A percentile compares a stretch with the other conserved stretches of the same genome.
phyloP scores from a whole-genome alignment of 2,329 filamentous ascomycete genomes.

The Calycina herbarum region DNA sequence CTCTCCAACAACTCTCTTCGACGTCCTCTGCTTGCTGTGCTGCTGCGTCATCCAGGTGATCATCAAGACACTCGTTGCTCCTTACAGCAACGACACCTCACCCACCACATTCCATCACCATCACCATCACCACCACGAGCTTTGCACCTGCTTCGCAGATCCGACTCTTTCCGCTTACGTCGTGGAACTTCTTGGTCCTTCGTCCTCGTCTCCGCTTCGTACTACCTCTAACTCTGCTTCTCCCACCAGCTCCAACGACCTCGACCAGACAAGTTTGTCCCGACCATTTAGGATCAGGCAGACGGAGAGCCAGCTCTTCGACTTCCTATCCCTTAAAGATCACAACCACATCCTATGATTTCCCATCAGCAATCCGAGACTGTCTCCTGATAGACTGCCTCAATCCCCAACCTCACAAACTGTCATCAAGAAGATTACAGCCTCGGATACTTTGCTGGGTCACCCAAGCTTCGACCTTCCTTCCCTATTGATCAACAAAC shows the following conservation, averaged over 20 bases:
- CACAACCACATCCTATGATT: conserved; percentile 43
- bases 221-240: conserved; percentile 9
- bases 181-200: background rate
- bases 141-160: conserved; percentile 15
- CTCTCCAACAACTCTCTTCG: background rate
- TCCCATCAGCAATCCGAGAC: conserved; percentile 41
- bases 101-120: conserved; percentile 20
- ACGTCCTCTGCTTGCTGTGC: conserved; percentile 13
- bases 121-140: conserved; percentile 12
- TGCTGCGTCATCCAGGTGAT: conserved; percentile 28
- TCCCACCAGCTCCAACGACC: conserved; percentile 4
- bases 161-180: conserved; percentile 4
- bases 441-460: conserved; percentile 20
- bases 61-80: conserved; percentile 18
- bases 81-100: conserved; percentile 27
- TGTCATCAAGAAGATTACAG: conserved; percentile 20
- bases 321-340: conserved; percentile 45
- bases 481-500: conserved; percentile 14
- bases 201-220: conserved; percentile 9
- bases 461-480: conserved; percentile 12
- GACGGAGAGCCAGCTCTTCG: conserved; percentile 51
- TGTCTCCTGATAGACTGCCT: conserved; percentile 40
- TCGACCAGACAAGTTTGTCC: conserved; percentile 1
- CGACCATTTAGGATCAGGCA: conserved; percentile 31
- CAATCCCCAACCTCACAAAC: conserved; percentile 32